phyloP scores from a whole-genome alignment of 306 rosid species.

The Glycine soja region DNA sequence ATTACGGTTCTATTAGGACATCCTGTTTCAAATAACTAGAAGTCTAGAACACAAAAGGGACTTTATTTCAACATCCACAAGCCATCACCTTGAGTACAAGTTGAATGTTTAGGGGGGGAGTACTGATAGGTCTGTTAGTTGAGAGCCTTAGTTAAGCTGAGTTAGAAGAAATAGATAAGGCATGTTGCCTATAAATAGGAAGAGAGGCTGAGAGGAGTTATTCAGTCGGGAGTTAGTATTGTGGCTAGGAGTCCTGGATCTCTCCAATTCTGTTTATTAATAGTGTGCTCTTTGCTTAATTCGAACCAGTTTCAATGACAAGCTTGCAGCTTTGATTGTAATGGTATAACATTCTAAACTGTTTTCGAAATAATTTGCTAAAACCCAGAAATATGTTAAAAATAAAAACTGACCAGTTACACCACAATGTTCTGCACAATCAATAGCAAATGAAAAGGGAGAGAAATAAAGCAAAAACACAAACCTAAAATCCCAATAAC shows the following conservation, averaged over 20 bases:
- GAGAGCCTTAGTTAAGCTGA: too few relatives aligned
- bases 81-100: too few relatives aligned
- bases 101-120: too few relatives aligned
- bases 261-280: neutral
- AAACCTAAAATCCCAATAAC: constrained; percentile 13
- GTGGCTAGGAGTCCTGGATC: neutral
- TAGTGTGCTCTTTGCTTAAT: neutral
- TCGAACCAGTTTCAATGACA: neutral
- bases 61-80: too few relatives aligned
- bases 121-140: too few relatives aligned
- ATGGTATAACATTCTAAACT: constrained; percentile 1
- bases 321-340: neutral
- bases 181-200: neutral
- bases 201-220: neutral
- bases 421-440: neutral
- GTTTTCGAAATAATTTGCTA: constrained; percentile 1
- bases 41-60: too few relatives aligned
- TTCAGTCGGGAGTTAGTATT: neutral
- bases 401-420: neutral
- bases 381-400: constrained; percentile 17
- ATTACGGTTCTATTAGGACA: too few relatives aligned
- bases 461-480: constrained; percentile 20
- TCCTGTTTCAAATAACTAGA: too few relatives aligned
- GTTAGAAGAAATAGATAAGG: neutral
- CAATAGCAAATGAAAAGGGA: neutral